Base-by-base conservation (phyloP, 108 stramenopile species). In the Cyclotella baltica region DNA sequence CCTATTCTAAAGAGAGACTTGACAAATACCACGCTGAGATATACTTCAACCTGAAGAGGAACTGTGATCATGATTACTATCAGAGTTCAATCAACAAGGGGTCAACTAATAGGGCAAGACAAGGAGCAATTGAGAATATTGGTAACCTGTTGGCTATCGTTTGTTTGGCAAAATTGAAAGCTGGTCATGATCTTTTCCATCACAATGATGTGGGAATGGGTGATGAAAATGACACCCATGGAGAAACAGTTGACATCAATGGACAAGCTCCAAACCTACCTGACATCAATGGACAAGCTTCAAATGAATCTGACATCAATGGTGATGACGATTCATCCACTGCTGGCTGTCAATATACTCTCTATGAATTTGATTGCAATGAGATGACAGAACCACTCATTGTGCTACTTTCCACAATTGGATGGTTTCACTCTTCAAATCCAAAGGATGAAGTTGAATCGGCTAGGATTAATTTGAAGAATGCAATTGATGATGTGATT, bases 41-140 rank as follows among this genome's bases (percentile, higher is more conserved):
- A 23, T 56, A 56, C 55, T 25, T 25, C 23, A 23, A 56, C 23
- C 20, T 56, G n/a, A 56, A 56, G 55, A 56, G 55, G 25, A 56
- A 56, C 25, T 56, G 25, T 27, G 55, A 56, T 25, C 55, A 27
- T 56, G 25, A 56, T 56, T 56, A 56, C 55, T 56, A 27, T 2
- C 2, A 56, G 25, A 56, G 55, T 56, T 22, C 25, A 23, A n/a
- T 56, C 23, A n/a, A 5, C 55, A 56, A 56, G 25, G 55, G 4
- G 11, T 1, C 2, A 11, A 56, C 55, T 23, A 11, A 22, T 11
- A 56, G 23, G 11, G 25, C 23, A 11, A 56, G 25, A 56, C 55
- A 56, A 27, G 22, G 55, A 11, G 55, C 2, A 25, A 23, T 27
- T 1, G 25, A 56, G 25, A 56, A 56, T 27, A 56, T 56, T 5